A percentile compares a stretch with the other conserved stretches of the same genome.
Evolutionary conservation across 2,329 filamentous ascomycete species (phyloP).

Genomic region (Xylaria sp.): DNA sequence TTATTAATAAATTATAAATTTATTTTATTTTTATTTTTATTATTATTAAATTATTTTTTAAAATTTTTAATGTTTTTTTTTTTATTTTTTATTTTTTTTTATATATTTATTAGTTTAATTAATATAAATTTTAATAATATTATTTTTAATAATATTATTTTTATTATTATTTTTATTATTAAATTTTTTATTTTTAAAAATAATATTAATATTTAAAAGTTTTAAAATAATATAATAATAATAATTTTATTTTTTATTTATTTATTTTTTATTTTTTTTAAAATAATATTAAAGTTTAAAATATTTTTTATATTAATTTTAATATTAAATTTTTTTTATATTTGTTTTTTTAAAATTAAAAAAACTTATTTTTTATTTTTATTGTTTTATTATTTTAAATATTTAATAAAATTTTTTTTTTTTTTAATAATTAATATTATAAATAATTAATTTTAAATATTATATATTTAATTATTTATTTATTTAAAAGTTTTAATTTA

Average conservation of each 20-base stretch:
- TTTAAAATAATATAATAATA: background rate
- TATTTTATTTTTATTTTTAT: too few species aligned
- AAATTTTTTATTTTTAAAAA: too few species aligned
- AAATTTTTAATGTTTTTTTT: too few species aligned
- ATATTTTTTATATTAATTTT: constrained; percentile 9
- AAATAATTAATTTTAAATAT: background rate
- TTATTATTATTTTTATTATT: too few species aligned
- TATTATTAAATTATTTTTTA: too few species aligned
- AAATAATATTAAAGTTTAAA: constrained; percentile 7
- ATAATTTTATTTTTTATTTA: constrained; percentile 10
- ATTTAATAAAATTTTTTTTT: constrained; percentile 2
- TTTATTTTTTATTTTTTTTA: constrained; percentile 1
- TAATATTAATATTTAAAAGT: background rate
- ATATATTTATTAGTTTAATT: too few species aligned
- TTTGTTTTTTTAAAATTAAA: too few species aligned
- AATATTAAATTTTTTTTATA: background rate
- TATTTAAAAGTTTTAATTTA: constrained; percentile 4
- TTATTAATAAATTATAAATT: too few species aligned
- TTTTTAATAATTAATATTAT: background rate
- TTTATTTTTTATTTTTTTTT: too few species aligned
- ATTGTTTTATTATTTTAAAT: constrained; percentile 10
- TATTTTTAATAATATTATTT: too few species aligned
- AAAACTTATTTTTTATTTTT: background rate
- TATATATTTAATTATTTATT: constrained; percentile 12
- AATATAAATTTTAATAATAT: too few species aligned